Base-by-base conservation (phyloP, 2,329 filamentous ascomycete species). In the Fusarium compactum region DNA sequence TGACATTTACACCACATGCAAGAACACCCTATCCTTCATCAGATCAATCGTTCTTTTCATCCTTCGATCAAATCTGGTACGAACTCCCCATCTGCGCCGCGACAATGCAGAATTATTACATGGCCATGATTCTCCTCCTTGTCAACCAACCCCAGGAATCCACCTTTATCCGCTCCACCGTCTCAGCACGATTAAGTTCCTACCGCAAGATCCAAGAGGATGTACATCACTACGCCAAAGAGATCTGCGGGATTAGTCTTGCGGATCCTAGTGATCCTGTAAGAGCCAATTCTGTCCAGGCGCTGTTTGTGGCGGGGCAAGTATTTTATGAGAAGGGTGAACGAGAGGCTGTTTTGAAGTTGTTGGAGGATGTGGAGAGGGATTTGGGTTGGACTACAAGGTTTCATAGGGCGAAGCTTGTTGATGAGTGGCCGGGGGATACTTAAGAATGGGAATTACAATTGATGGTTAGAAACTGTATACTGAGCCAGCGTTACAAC, bases 41-140 rank as follows among this genome's bases (percentile, higher is more conserved):
- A 6, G 20, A 20, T 0, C 22, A 27, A 10, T 27, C 59, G 1
- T 62, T 29, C 8, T 64, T 68, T 24, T 8, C 25, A 2, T 32
- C 27, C 0, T 86, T 85, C 76, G 83, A 78, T 1, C 87, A 90
- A 73, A 83, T 90, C 15, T 91, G 89, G 88, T 90, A 89, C 76
- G 85, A 85, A 55, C 82, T 88, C 1, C 84, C 89, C 0, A 86
- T 91, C 83, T 91, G 89, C 77, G 88, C 87, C 0, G 88, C 89
- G 4, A 88, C 88, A 2, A 91, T 91, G 84, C 88, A 90, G 72
- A 85, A 85, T 63, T 91, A 90, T 69, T 87, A 91, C 72, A 90
- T 91, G 81, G 87, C 87, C 2, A 84, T 87, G 45, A 88, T 91
- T 14, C 83, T 90, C 7, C 76, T 91, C 0, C 82, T 89, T 15